These are phyloP conservation scores for Lasiodiplodia gonubiensis DNA, from an alignment of 2,329 filamentous ascomycete genomes.

Conservation along the genomic window DNA sequence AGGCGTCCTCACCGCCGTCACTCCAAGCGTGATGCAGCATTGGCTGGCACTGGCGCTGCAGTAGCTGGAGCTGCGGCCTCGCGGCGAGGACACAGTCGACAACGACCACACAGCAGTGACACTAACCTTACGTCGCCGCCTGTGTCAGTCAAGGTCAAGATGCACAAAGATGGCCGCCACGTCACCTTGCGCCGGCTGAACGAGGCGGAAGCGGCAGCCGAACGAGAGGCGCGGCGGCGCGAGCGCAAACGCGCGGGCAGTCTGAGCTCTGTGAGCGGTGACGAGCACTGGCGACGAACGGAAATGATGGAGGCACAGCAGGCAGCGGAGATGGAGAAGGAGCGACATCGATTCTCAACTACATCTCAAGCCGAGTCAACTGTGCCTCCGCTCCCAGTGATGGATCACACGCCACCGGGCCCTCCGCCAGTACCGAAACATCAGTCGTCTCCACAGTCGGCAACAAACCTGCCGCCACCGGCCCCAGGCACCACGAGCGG, in stretches of 20 bases:
- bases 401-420: conserved; percentile 32
- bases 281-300: conserved; percentile 48
- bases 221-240: conserved; percentile 60
- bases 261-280: conserved; percentile 47
- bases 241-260: conserved; percentile 50
- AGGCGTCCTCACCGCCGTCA: conserved; percentile 43
- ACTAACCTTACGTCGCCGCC: conserved; percentile 61
- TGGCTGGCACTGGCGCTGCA: conserved; percentile 26
- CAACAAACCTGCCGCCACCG: conserved; percentile 6
- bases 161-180: conserved; percentile 67
- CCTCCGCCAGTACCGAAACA: conserved; percentile 34
- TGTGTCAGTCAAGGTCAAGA: conserved; percentile 68
- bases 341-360: conserved; percentile 35
- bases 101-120: conserved; percentile 42
- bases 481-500: conserved; percentile 16
- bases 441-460: conserved; percentile 23
- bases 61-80: conserved; percentile 36
- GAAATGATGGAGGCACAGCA: conserved; percentile 41
- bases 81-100: conserved; percentile 38
- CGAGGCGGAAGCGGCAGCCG: conserved; percentile 66
- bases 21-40: conserved; percentile 31
- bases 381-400: conserved; percentile 21
- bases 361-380: conserved; percentile 32
- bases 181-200: conserved; percentile 67
- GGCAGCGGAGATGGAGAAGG: conserved; percentile 26